Conservation (phyloP, 352 stramenopile species). For the Blastocystis sp. region DNA sequence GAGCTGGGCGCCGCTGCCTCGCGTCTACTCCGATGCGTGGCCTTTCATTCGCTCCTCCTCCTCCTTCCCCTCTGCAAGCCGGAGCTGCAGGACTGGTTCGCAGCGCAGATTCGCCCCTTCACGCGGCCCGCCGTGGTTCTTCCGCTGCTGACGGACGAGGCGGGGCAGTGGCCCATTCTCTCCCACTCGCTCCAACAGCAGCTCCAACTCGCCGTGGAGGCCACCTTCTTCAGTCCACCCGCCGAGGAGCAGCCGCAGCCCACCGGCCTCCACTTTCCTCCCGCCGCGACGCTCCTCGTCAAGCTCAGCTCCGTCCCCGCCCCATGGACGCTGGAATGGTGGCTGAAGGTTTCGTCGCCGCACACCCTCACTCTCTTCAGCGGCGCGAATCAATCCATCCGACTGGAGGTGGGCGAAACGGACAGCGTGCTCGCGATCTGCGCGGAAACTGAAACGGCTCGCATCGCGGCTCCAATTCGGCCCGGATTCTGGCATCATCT, state of each 20-base stretch:
- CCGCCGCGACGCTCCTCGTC: neutral
- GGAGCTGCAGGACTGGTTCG: neutral
- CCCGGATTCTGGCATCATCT: slow-evolving; percentile 7
- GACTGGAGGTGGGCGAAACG: neutral
- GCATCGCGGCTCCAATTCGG: neutral
- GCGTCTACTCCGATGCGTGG: neutral
- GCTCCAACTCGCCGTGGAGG: neutral
- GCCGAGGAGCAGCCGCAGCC: neutral
- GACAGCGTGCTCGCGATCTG: neutral
- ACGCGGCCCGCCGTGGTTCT: neutral
- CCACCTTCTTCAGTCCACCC: neutral
- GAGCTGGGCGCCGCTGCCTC: neutral
- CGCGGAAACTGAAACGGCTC: neutral
- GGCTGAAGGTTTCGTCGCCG: neutral
- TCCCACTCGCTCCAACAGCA: neutral
- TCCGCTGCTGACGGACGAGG: neutral
- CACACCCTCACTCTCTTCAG: neutral
- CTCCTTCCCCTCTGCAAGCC: neutral
- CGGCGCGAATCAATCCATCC: neutral
- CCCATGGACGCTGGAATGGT: slow-evolving; percentile 31
- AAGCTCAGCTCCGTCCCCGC: neutral
- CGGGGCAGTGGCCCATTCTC: neutral
- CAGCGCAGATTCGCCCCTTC: neutral
- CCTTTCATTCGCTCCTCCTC: neutral
- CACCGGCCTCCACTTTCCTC: neutral